Evolutionary conservation across 176 grass and related monocot species (phyloP).

Genomic region (Zizania latifolia): DNA sequence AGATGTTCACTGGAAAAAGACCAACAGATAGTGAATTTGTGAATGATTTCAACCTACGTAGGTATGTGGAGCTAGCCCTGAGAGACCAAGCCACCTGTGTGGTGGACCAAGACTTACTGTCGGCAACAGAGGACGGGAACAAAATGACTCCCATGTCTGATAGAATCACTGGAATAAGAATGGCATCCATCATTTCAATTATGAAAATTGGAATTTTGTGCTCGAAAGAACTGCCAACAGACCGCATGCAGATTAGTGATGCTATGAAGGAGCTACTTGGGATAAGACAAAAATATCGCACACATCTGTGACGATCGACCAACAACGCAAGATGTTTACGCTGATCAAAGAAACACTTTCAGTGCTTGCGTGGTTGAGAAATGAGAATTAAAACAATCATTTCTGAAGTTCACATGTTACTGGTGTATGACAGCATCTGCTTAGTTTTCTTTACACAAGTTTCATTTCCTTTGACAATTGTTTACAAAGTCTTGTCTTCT

Average conservation of each 20-base stretch:
- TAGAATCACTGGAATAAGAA: not conserved
- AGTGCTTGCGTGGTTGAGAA: not conserved
- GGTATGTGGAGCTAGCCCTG: not conserved
- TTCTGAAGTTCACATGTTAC: too few relatives aligned
- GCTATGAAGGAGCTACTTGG: not conserved
- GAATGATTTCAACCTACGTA: not conserved
- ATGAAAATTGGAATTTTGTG: not conserved
- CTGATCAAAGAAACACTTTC: slow-evolving; percentile 28
- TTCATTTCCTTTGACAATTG: too few relatives aligned
- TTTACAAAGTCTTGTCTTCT: too few relatives aligned
- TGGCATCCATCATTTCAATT: not conserved
- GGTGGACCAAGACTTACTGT: not conserved
- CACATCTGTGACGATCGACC: too few relatives aligned
- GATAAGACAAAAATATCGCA: too few relatives aligned
- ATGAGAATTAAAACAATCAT: too few relatives aligned
- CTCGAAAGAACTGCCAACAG: not conserved
- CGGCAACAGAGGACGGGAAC: not conserved
- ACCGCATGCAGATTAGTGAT: slow-evolving; percentile 13
- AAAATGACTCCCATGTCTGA: not conserved
- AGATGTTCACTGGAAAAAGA: slow-evolving; percentile 27
- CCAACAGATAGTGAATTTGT: not conserved
- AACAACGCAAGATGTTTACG: slow-evolving; percentile 35
- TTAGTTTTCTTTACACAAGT: too few relatives aligned
- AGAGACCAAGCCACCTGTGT: not conserved
- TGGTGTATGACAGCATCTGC: too few relatives aligned